These are phyloP conservation scores for Trichosporon sp. DNA, from an alignment of 1,284 basidiomycete species.

Conservation along the genomic window DNA sequence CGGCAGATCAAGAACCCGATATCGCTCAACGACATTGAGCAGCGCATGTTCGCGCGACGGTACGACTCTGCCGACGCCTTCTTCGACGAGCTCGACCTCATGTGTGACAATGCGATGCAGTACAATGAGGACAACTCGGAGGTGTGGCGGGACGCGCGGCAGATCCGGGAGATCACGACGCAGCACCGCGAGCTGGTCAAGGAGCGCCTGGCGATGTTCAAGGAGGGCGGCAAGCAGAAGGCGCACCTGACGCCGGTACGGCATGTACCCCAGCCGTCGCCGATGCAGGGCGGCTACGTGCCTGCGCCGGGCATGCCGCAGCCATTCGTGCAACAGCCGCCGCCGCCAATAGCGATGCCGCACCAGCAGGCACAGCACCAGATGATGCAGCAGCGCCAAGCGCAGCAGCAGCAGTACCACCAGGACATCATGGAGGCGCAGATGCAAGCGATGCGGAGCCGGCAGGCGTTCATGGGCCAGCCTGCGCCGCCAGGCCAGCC, in stretches of 20 bases:
- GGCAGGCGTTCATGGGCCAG: not conserved
- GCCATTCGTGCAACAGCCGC: not conserved
- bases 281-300: not conserved
- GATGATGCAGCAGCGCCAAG: not conserved
- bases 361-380: not conserved
- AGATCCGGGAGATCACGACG: slow-evolving; percentile 38
- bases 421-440: slow-evolving; percentile 1
- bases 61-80: slow-evolving; percentile 68
- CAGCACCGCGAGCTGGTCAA: slow-evolving; percentile 14
- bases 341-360: not conserved
- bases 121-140: slow-evolving; percentile 82
- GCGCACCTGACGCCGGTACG: not conserved
- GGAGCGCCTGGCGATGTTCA: slow-evolving; percentile 11
- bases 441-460: not conserved
- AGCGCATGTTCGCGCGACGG: slow-evolving; percentile 60
- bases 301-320: slow-evolving; percentile 5
- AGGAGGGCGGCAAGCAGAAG: not conserved
- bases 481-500: slow-evolving; percentile 1
- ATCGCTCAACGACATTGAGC: slow-evolving; percentile 75
- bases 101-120: slow-evolving; percentile 81
- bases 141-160: slow-evolving; percentile 77
- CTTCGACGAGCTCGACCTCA: slow-evolving; percentile 72
- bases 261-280: slow-evolving; percentile 3
- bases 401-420: slow-evolving; percentile 1
- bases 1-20: slow-evolving; percentile 76